Conservation (phyloP, 345 rosid species). For the Populus simonii region DNA sequence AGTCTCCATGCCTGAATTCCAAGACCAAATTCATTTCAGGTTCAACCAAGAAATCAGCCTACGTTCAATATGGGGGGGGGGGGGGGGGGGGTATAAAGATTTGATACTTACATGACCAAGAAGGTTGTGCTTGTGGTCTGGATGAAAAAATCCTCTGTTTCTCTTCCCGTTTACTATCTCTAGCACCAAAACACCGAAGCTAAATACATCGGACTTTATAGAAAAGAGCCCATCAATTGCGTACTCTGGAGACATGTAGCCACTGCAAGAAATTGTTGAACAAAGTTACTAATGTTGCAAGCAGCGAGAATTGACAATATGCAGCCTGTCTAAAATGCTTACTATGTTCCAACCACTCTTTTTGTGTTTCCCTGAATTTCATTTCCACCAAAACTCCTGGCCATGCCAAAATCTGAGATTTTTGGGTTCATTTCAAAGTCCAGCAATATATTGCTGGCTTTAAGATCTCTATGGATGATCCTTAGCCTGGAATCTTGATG, state of each 20-base stretch:
- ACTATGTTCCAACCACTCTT: slow-evolving; percentile 51
- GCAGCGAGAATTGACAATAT: not conserved
- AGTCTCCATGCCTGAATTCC: slow-evolving; percentile 32
- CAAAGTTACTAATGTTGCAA: not conserved
- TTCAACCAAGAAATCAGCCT: not conserved
- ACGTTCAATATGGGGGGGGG: not conserved
- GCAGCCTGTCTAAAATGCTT: slow-evolving; percentile 12
- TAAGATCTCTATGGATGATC: slow-evolving; percentile 34
- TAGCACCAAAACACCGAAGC: slow-evolving; percentile 29
- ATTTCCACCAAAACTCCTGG: slow-evolving; percentile 35
- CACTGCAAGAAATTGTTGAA: slow-evolving; percentile 10
- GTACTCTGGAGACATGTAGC: slow-evolving; percentile 42
- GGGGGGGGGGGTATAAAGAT: not conserved
- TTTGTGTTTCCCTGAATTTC: slow-evolving; percentile 34
- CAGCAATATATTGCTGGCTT: slow-evolving; percentile 34
- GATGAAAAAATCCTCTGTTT: slow-evolving; percentile 25
- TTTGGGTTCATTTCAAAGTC: slow-evolving; percentile 40
- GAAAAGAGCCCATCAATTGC: slow-evolving; percentile 34
- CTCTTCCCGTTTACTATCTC: slow-evolving; percentile 28
- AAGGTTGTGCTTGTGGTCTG: slow-evolving; percentile 29
- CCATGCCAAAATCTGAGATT: slow-evolving; percentile 41
- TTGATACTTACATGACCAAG: slow-evolving; percentile 28
- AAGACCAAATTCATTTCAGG: not conserved
- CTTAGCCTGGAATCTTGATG: slow-evolving; percentile 45
- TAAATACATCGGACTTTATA: slow-evolving; percentile 31